phyloP scores from a whole-genome alignment of 2,329 filamentous ascomycete genomes.

The Fusarium incarnatum region DNA sequence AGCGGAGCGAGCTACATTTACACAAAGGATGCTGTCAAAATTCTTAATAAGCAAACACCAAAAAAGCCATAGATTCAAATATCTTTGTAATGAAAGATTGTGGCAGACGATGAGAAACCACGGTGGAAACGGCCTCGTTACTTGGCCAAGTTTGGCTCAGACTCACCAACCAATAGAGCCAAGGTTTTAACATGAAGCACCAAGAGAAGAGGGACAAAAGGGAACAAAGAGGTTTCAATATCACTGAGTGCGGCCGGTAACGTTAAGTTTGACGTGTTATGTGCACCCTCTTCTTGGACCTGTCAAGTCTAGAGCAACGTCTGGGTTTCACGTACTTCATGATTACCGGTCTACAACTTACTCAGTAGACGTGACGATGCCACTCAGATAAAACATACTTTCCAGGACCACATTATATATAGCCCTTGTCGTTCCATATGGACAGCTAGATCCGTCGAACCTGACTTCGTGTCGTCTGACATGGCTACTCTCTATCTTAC shows the following conservation, averaged over 20 bases:
- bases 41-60: conserved; percentile 63
- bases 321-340: not conserved
- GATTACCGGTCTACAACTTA: not conserved
- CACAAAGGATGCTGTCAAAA: conserved; percentile 91
- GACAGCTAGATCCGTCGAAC: not conserved
- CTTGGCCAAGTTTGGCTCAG: conserved; percentile 5
- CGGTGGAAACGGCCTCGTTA: not conserved
- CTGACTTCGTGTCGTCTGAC: not conserved
- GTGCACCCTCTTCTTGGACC: conserved; percentile 15
- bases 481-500: not conserved
- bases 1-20: conserved; percentile 93
- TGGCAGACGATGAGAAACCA: conserved; percentile 5
- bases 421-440: not conserved
- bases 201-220: not conserved
- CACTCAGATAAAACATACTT: not conserved
- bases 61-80: conserved; percentile 32
- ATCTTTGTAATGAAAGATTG: not conserved
- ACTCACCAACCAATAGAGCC: not conserved
- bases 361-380: not conserved
- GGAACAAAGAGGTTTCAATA: not conserved
- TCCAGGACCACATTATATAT: not conserved
- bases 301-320: not conserved
- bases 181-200: not conserved
- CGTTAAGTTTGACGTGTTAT: conserved; percentile 24
- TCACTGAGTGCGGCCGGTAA: conserved; percentile 11